A percentile compares a stretch with the other conserved stretches of the same genome.
Conservation (phyloP, 345 rosid species). For the Euphorbia pulcherrima region DNA sequence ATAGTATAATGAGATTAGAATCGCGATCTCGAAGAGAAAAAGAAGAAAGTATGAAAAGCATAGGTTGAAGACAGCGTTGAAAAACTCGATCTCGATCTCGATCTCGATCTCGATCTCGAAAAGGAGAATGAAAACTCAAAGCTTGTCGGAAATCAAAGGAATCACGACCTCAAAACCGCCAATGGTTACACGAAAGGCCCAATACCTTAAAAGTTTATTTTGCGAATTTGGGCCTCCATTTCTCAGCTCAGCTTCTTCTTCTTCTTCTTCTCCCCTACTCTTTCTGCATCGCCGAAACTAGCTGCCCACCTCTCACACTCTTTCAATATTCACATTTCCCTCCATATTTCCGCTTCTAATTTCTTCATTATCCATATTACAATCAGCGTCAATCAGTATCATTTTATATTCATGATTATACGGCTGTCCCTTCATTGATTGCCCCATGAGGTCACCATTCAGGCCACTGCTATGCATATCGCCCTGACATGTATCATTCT, state of each 20-base stretch:
- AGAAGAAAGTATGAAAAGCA: too few species aligned
- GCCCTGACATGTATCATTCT: constrained; percentile 55
- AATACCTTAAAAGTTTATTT: too few species aligned
- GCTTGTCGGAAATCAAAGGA: too few species aligned
- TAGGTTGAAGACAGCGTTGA: too few species aligned
- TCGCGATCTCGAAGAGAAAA: too few species aligned
- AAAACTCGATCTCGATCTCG: too few species aligned
- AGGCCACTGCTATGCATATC: constrained; percentile 24
- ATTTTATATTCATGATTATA: not conserved
- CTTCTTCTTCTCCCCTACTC: not conserved
- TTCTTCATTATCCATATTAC: not conserved
- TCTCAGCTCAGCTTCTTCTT: not conserved
- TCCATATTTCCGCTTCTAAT: not conserved
- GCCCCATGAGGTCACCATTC: constrained; percentile 10
- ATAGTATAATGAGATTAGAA: too few species aligned
- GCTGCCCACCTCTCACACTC: not conserved
- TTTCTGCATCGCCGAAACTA: constrained; percentile 10
- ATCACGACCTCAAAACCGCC: too few species aligned
- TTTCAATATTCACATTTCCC: not conserved
- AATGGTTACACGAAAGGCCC: too few species aligned
- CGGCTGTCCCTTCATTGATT: not conserved
- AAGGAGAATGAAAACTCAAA: too few species aligned
- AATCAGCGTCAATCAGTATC: not conserved
- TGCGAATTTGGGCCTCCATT: constrained; percentile 8
- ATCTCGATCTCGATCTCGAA: too few species aligned